Evolutionary conservation across 176 grass and related monocot genomes (phyloP).

Genomic region (Musa acuminata): DNA sequence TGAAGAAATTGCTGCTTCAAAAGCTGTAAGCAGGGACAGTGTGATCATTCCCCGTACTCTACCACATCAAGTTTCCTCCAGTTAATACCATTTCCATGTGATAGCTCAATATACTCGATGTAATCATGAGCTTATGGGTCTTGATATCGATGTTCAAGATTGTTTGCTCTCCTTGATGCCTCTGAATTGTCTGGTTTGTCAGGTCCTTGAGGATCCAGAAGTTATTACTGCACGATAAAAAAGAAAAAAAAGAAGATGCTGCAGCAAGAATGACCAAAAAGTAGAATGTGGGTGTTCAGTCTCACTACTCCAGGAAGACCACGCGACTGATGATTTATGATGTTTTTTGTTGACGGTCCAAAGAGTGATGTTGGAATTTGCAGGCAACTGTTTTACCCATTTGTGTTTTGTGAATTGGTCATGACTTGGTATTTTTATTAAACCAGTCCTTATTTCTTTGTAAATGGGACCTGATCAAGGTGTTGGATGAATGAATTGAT

Average conservation of each 20-base stretch:
- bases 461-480: background rate
- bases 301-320: background rate
- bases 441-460: conserved; percentile 5
- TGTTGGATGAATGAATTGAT: conserved; percentile 11
- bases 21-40: background rate
- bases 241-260: background rate
- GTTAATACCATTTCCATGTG: background rate
- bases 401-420: background rate
- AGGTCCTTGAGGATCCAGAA: background rate
- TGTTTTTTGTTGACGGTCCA: background rate
- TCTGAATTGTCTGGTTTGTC: conserved; percentile 7
- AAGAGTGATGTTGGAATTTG: conserved; percentile 1
- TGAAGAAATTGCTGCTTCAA: conserved; percentile 7
- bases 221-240: background rate
- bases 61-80: conserved; percentile 4
- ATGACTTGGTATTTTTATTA: conserved; percentile 1
- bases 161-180: background rate
- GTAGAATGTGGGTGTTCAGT: background rate
- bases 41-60: background rate
- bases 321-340: background rate
- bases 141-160: conserved; percentile 6
- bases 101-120: background rate
- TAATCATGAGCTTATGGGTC: background rate
- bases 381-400: conserved; percentile 4
- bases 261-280: background rate